phyloP scores from a whole-genome alignment of 2,329 filamentous ascomycete genomes.

The Colletotrichum musicola region DNA sequence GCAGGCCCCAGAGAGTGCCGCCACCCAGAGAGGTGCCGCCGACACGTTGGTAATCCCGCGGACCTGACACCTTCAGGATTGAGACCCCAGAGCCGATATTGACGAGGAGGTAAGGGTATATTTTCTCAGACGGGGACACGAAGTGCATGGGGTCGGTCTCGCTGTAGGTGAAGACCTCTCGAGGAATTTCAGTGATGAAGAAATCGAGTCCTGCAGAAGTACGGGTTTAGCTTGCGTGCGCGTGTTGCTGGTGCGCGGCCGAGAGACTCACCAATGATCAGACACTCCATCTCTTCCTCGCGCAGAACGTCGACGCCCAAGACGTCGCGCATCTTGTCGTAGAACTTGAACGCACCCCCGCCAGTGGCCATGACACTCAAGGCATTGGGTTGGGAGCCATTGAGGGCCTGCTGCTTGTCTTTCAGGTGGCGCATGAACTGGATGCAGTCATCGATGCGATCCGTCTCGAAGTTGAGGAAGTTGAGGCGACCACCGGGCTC shows the following conservation, averaged over 20 bases:
- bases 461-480: conserved; percentile 96
- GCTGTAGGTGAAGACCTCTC: conserved; percentile 97
- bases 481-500: conserved; percentile 91
- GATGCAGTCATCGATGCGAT: conserved; percentile 92
- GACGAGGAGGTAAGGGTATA: conserved; percentile 96
- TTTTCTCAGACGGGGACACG: conserved; percentile 78
- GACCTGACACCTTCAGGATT: conserved; percentile 96
- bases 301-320: conserved; percentile 89
- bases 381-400: conserved; percentile 77
- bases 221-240: neutral
- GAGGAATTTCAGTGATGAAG: conserved; percentile 97
- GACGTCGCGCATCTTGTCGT: conserved; percentile 87
- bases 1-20: conserved; percentile 96
- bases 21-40: conserved; percentile 95
- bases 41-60: conserved; percentile 87
- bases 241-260: neutral
- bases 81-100: conserved; percentile 98
- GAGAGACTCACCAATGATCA: conserved; percentile 83
- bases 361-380: conserved; percentile 96
- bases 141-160: conserved; percentile 93
- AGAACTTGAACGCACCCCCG: conserved; percentile 96
- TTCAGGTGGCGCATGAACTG: conserved; percentile 91
- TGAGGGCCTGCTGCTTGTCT: conserved; percentile 81
- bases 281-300: conserved; percentile 98
- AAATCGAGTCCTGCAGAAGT: conserved; percentile 84